phyloP scores from a whole-genome alignment of 148 eudicot genomes.

The Cornus florida region DNA sequence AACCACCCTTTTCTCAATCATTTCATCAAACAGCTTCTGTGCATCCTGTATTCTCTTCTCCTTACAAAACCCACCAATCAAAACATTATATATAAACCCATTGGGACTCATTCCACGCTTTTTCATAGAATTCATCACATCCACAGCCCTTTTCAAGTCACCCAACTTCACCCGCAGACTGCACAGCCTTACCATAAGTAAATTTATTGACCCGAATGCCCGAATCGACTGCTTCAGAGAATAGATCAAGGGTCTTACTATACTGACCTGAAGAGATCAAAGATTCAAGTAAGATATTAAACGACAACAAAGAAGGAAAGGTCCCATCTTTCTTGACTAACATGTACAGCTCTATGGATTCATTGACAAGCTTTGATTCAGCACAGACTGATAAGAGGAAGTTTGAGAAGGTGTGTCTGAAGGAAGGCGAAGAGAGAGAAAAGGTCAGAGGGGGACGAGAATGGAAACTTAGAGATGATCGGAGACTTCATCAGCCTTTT shows the following conservation, averaged over 20 bases:
- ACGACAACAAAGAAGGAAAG: slow-evolving; percentile 41
- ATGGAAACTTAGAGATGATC: slow-evolving; percentile 27
- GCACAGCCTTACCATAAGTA: slow-evolving; percentile 65
- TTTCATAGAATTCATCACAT: slow-evolving; percentile 47
- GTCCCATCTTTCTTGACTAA: slow-evolving; percentile 40
- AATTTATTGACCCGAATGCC: slow-evolving; percentile 57
- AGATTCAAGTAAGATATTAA: slow-evolving; percentile 52
- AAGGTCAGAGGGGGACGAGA: slow-evolving; percentile 34
- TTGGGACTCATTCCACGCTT: slow-evolving; percentile 32
- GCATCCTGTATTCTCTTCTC: slow-evolving; percentile 62
- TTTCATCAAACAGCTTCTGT: slow-evolving; percentile 65
- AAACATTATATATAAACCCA: slow-evolving; percentile 76
- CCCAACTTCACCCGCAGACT: slow-evolving; percentile 66
- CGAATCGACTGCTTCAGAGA: slow-evolving; percentile 36
- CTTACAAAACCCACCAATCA: slow-evolving; percentile 79
- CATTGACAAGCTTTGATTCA: slow-evolving; percentile 41
- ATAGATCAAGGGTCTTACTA: slow-evolving; percentile 34
- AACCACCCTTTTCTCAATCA: slow-evolving; percentile 43
- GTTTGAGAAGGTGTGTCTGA: slow-evolving; percentile 26
- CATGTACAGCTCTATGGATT: slow-evolving; percentile 38
- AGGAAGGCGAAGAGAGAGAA: slow-evolving; percentile 38
- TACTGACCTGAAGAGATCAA: slow-evolving; percentile 44
- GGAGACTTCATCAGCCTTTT: slow-evolving; percentile 39
- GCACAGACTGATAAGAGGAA: slow-evolving; percentile 47
- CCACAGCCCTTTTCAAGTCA: slow-evolving; percentile 52